Conservation (phyloP, 2,329 filamentous ascomycete species). For the Decorospora gaudefroyi region DNA sequence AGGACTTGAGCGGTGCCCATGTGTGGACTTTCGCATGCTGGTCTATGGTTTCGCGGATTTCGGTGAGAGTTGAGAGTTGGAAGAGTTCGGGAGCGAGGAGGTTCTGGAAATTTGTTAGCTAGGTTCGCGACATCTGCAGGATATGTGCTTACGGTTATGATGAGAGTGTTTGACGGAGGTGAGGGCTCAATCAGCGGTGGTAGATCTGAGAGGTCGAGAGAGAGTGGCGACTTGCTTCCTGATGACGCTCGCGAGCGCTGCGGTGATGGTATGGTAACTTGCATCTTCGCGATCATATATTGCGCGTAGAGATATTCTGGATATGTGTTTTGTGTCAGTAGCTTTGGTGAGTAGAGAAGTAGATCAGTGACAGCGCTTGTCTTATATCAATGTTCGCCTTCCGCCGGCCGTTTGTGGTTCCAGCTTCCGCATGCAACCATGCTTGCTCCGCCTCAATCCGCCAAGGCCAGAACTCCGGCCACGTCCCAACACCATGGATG, state of each 20-base stretch:
- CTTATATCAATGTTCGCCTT: slow-evolving; percentile 34
- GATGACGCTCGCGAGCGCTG: slow-evolving; percentile 45
- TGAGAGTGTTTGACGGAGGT: slow-evolving; percentile 78
- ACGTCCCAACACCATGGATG: slow-evolving; percentile 19
- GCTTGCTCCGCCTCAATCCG: slow-evolving; percentile 24
- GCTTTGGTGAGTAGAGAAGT: slow-evolving; percentile 20
- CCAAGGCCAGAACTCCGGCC: slow-evolving; percentile 22
- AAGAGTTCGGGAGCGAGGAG: slow-evolving; percentile 75
- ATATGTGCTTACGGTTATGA: slow-evolving; percentile 64
- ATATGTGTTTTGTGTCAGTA: slow-evolving; percentile 11
- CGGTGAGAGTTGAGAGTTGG: slow-evolving; percentile 71
- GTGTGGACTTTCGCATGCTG: slow-evolving; percentile 73
- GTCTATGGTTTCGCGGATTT: slow-evolving; percentile 72
- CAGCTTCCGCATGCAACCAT: slow-evolving; percentile 30
- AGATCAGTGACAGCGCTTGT: slow-evolving; percentile 18
- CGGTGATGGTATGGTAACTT: slow-evolving; percentile 37
- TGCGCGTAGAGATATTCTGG: slow-evolving; percentile 12
- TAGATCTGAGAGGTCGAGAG: slow-evolving; percentile 73
- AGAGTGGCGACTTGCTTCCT: slow-evolving; percentile 57
- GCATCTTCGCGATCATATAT: slow-evolving; percentile 37
- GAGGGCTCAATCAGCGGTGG: slow-evolving; percentile 72
- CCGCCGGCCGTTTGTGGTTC: slow-evolving; percentile 19
- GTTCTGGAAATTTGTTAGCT: slow-evolving; percentile 54
- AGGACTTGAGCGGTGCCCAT: slow-evolving; percentile 80
- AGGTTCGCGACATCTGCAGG: background rate